Evolutionary conservation across 208 protist species (phyloP).

Genomic region (Spongospora subterranea): DNA sequence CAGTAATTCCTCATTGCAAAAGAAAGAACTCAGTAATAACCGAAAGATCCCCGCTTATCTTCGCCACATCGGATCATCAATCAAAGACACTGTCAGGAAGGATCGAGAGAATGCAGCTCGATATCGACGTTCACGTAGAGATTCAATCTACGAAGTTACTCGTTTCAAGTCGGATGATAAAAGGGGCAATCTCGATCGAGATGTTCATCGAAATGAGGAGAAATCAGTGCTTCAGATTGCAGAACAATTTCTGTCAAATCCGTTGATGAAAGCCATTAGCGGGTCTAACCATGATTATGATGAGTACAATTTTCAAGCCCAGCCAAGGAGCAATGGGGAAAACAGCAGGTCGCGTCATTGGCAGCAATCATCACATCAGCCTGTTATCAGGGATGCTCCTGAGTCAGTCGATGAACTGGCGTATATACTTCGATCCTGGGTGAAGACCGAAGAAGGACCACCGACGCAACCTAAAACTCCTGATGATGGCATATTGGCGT

Average conservation of each 20-base stretch:
- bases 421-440: background rate
- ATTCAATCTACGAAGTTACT: background rate
- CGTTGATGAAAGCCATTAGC: background rate
- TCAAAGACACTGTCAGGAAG: constrained; percentile 4
- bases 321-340: too few relatives aligned
- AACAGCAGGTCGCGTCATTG: background rate
- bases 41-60: background rate
- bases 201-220: background rate
- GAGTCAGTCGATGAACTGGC: background rate
- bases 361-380: too few relatives aligned
- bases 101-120: background rate
- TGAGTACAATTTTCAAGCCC: background rate
- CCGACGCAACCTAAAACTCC: background rate
- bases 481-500: background rate
- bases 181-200: background rate
- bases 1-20: background rate
- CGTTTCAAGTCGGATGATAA: background rate
- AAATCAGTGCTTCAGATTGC: background rate
- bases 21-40: background rate
- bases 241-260: background rate
- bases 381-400: background rate
- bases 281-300: background rate
- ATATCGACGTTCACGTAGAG: background rate
- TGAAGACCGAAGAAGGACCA: background rate
- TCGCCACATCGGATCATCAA: background rate